Conservation (phyloP, 1,284 basidiomycete genomes). For the Irpex lacteus region DNA sequence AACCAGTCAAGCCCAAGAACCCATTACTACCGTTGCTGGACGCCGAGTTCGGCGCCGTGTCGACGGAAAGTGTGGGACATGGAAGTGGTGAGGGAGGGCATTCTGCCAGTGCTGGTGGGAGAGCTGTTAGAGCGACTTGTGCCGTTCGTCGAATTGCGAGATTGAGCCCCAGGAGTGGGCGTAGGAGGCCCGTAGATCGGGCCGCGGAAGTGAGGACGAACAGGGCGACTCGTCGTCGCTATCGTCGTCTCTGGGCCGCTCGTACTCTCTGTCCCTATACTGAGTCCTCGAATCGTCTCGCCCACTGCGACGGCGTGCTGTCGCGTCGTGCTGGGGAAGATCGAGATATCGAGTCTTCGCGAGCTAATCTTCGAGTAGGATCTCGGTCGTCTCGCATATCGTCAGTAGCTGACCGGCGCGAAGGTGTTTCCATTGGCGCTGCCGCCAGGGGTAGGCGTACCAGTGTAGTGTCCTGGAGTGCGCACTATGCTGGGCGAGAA, state of each 20-base stretch:
- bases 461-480: constrained; percentile 54
- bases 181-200: constrained; percentile 24
- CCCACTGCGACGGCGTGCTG: constrained; percentile 1
- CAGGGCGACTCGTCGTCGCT: constrained; percentile 13
- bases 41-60: constrained; percentile 25
- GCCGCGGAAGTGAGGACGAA: constrained; percentile 19
- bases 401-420: constrained; percentile 5
- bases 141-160: background rate
- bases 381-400: constrained; percentile 4
- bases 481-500: constrained; percentile 65
- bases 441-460: constrained; percentile 12
- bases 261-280: constrained; percentile 10
- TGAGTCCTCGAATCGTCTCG: constrained; percentile 10
- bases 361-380: background rate
- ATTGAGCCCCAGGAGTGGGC: constrained; percentile 8
- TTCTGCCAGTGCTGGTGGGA: constrained; percentile 15
- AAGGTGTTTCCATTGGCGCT: constrained; percentile 7
- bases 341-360: background rate
- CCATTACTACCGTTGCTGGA: constrained; percentile 17
- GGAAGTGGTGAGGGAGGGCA: constrained; percentile 12
- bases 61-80: constrained; percentile 13
- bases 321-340: constrained; percentile 5
- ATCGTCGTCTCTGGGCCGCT: background rate
- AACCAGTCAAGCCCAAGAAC: constrained; percentile 19
- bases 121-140: constrained; percentile 6